Evolutionary conservation across 1,284 basidiomycete genomes (phyloP), one percentile per base, ranked within the genome.

Genomic region (Wolfiporia cocos): DNA sequence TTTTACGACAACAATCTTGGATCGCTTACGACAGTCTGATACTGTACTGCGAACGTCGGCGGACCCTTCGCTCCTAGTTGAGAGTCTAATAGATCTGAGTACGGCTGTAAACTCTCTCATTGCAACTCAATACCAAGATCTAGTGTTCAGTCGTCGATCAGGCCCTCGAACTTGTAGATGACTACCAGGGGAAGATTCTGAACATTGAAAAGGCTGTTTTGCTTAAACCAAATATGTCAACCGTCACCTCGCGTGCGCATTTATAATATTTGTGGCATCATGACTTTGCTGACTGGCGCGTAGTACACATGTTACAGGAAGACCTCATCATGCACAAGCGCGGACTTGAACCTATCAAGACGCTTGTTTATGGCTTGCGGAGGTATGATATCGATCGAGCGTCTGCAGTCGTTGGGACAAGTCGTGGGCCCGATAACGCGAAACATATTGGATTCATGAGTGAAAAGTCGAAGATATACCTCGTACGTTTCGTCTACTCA

Each of bases 301-400:
- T 41, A 83, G 81, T 86, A 41, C 82, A 85, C 48, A 81, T 85
- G 39, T 64, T 85, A 12, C 81, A 79, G 26, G 81, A 77, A n/a
- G 82, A 85, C 53, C 66, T 86, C 12, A 80, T 76, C 38, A 61
- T 82, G 47, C 78, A 81, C 54, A 83, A 82, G 58, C 72, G 81
- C n/a, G 82, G 80, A 4, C 66, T 85, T 7, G 78, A 76, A 41
- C 82, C 82, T 0, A 73, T 86, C 56, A 81, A 76, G 57, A 75
- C 76, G 0, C 62, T 85, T 48, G 67, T 86, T n/a, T 81, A 81
- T 50, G 78, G 80, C 22, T 53, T 86, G 26, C 65, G 81, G 34
- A 65, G 77, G 46, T 84, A 85, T 51, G 81, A 85, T 48, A 57
- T 74, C 7, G 81, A 84, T 53, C 70, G 82, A 28, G 76, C 70